Evolutionary conservation across 768 basidiomycete species (phyloP).

Genomic region (Hydnomerulius pinastri): DNA sequence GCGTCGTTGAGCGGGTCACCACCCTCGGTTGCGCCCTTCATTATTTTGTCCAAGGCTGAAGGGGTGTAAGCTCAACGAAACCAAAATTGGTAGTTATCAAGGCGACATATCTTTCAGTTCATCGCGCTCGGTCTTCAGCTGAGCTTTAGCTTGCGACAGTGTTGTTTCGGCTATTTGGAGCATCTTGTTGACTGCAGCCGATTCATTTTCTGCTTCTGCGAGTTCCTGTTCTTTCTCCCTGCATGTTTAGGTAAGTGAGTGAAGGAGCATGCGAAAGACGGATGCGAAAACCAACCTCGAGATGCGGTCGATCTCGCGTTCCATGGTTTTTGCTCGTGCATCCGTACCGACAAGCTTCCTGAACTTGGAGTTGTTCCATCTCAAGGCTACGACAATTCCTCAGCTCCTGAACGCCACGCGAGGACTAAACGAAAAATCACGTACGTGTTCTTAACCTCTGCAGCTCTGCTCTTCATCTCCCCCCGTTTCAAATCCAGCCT

Average conservation of each 20-base stretch:
- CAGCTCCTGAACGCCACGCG: too few relatives aligned
- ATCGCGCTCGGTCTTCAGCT: constrained; percentile 60
- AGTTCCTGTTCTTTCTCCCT: constrained; percentile 75
- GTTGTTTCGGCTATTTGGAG: constrained; percentile 67
- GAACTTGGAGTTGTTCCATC: constrained; percentile 58
- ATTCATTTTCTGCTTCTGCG: constrained; percentile 31
- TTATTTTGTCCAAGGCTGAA: constrained; percentile 42
- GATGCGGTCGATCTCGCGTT: constrained; percentile 64
- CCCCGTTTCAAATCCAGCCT: constrained; percentile 72
- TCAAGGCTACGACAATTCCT: constrained; percentile 59
- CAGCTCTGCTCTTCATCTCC: constrained; percentile 63
- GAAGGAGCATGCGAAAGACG: background rate
- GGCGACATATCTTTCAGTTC: constrained; percentile 59
- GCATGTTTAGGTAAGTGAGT: background rate
- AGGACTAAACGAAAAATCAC: constrained; percentile 23
- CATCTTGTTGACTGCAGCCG: constrained; percentile 48
- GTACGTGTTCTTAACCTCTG: constrained; percentile 70
- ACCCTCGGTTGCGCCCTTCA: constrained; percentile 42
- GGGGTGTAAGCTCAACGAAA: background rate
- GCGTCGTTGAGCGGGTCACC: constrained; percentile 47
- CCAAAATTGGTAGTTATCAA: background rate
- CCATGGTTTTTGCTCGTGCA: constrained; percentile 65
- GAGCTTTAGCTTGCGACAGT: constrained; percentile 57
- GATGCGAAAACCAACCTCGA: constrained; percentile 48
- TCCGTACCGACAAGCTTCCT: constrained; percentile 65